Base-by-base conservation (phyloP, 495 filamentous ascomycete genomes). In the Lichenothelia convexa region DNA sequence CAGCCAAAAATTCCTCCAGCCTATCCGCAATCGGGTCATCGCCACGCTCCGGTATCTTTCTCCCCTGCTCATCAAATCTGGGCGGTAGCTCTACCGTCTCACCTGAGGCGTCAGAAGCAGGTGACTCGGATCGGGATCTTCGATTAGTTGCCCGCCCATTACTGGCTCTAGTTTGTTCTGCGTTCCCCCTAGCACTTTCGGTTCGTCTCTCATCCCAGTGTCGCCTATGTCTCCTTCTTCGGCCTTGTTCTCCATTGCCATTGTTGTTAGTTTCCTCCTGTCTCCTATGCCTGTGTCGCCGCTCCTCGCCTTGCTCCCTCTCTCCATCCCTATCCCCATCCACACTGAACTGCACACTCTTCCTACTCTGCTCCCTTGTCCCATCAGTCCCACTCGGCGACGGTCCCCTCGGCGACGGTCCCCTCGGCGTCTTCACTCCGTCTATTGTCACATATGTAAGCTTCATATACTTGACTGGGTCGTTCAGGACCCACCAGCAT, bases 11-110 rank as follows among this genome's bases (percentile, higher is more conserved):
- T 1, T 33, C 31, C 16, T 33, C 31, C 8, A 33, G n/a, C 19
- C 19, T 33, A 18, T 33, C 31, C 1, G 31, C 31, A 18, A 33
- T 9, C 8, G 31, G 31, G 17, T 33, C 31, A 8, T 33, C 31
- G 11, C 31, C 31, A 15, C 31, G 9, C 31, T 33, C 31, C 9
- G 31, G 31, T 4, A 32, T 39, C 11, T 21, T 12, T 18, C 19
- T 18, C 4, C 37, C 37, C n/a, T 33, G 22, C 37, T 31, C 15
- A 18, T 39, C 37, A 17, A 39, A 39, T 2, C 37, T 16, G 3
- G 37, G 37, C 1, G 37, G 37, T 4, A 39, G 18, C 21, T 39
- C 37, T 1, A 39, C 37, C 15, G 37, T 39, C 31, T 33, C 31
- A 18, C 31, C 16, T 15, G 31, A 33, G 9, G 31, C 13, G 8